Percentiles rank a stretch among this genome's conserved stretches.
Evolutionary conservation across 164 flowering plant genomes (phyloP).

Genomic region (Kingdonia uniflora): DNA sequence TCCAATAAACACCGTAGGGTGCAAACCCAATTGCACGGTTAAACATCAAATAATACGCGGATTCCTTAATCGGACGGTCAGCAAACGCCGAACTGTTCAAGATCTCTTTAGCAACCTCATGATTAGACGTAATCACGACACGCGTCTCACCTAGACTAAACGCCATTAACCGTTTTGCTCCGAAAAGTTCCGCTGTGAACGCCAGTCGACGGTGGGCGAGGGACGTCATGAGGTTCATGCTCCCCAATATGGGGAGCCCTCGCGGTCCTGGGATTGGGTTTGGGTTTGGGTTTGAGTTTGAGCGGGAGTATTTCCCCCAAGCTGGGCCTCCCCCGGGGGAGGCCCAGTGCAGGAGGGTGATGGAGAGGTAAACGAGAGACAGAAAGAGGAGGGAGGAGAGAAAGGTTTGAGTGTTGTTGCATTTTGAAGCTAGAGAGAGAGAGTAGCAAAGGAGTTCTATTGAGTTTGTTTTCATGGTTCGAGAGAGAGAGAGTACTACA

Average conservation of each 20-base stretch:
- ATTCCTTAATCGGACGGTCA: constrained; percentile 38
- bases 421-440: constrained; percentile 28
- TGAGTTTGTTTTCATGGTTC: constrained; percentile 23
- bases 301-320: constrained; percentile 37
- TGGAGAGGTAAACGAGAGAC: constrained; percentile 14
- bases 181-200: constrained; percentile 11
- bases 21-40: constrained; percentile 46
- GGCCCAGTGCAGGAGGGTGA: constrained; percentile 27
- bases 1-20: constrained; percentile 37
- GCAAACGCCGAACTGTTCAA: constrained; percentile 30
- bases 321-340: constrained; percentile 55
- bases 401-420: constrained; percentile 12
- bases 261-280: constrained; percentile 28
- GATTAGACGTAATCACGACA: constrained; percentile 25
- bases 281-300: neutral
- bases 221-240: constrained; percentile 22
- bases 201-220: constrained; percentile 31
- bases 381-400: constrained; percentile 6
- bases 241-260: constrained; percentile 34
- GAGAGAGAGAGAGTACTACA: neutral
- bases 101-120: constrained; percentile 36
- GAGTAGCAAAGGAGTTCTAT: constrained; percentile 25
- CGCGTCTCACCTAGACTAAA: constrained; percentile 34
- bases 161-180: constrained; percentile 35
- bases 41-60: constrained; percentile 35